Evolutionary conservation across 2,329 filamentous ascomycete species (phyloP).

Genomic region (Colletotrichum simmondsii): DNA sequence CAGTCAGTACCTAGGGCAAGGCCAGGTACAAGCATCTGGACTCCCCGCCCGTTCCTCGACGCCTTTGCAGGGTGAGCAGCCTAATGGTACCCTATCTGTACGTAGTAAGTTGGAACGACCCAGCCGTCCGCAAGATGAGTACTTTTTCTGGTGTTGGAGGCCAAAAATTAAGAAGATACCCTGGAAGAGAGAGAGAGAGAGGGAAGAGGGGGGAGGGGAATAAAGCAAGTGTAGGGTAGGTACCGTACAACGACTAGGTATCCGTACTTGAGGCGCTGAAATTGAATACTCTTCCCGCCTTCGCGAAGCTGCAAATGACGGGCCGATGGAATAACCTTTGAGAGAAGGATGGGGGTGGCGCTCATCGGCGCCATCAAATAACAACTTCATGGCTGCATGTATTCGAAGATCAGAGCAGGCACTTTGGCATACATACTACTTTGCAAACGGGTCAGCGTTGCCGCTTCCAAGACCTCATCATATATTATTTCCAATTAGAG

Average conservation of each 20-base stretch:
- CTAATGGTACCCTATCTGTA: not conserved
- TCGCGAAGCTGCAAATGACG: not conserved
- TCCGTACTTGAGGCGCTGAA: not conserved
- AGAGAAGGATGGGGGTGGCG: not conserved
- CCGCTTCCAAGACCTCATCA: not conserved
- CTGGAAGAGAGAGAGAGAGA: not conserved
- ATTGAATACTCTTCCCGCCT: not conserved
- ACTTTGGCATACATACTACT: not conserved
- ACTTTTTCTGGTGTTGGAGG: not conserved
- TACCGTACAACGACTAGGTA: not conserved
- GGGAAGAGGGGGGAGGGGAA: not conserved
- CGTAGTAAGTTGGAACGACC: too few species aligned
- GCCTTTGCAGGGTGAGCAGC: not conserved
- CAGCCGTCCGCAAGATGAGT: not conserved
- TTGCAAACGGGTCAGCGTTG: not conserved
- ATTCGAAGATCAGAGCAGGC: not conserved
- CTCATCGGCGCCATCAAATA: not conserved
- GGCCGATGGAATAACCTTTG: not conserved
- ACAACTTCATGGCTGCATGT: not conserved
- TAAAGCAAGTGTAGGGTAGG: too few species aligned
- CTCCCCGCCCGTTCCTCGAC: not conserved
- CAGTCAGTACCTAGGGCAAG: not conserved
- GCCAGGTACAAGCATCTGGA: not conserved
- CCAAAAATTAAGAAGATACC: not conserved
- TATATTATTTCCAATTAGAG: not conserved